These are phyloP conservation scores for Bipolaris bicolor DNA, from an alignment of 2,329 filamentous ascomycete genomes.

Conservation along the genomic window DNA sequence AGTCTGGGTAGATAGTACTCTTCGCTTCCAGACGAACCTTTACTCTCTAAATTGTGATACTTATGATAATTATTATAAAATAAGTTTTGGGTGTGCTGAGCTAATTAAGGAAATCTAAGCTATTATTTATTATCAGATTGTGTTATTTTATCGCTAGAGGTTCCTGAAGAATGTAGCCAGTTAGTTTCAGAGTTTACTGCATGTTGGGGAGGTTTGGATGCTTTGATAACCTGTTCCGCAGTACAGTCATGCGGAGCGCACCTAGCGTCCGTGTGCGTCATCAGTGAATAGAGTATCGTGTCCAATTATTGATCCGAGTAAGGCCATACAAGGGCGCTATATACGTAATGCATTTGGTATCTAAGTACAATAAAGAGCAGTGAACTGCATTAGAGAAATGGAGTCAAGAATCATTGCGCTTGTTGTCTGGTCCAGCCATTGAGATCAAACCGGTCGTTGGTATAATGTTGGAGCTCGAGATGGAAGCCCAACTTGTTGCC, in stretches of 20 bases:
- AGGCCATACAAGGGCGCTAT: too few species aligned
- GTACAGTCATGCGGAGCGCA: neutral
- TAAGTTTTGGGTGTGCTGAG: neutral
- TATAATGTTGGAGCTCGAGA: too few species aligned
- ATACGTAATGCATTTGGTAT: too few species aligned
- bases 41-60: neutral
- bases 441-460: too few species aligned
- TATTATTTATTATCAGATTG: neutral
- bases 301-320: too few species aligned
- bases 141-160: neutral
- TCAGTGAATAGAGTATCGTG: neutral
- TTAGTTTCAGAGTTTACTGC: neutral
- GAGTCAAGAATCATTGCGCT: too few species aligned
- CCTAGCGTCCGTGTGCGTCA: neutral
- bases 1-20: neutral
- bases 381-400: too few species aligned
- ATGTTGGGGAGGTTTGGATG: neutral
- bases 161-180: neutral
- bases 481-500: too few species aligned
- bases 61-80: neutral
- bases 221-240: neutral
- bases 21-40: neutral
- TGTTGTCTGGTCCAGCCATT: too few species aligned
- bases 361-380: too few species aligned
- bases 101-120: neutral